phyloP scores from a whole-genome alignment of 768 basidiomycete species.

The Saitozyma podzolica region DNA sequence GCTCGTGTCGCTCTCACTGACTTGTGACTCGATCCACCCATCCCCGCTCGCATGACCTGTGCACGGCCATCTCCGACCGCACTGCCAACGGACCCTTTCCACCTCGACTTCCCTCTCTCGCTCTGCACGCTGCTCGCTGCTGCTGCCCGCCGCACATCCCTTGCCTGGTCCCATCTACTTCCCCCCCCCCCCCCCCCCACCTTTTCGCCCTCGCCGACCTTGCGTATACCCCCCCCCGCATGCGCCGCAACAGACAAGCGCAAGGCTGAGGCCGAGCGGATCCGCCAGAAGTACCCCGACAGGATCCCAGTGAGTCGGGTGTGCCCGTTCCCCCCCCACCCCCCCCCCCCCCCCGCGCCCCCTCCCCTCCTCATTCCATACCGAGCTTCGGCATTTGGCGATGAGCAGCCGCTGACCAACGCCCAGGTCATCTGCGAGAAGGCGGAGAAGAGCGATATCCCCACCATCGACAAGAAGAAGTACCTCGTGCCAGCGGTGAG shows the following conservation, averaged over 20 bases:
- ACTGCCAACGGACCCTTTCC: neutral
- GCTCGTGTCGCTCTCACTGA: neutral
- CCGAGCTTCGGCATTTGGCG: neutral
- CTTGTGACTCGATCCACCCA: neutral
- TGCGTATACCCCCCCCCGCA: too few relatives aligned
- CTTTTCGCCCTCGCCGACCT: neutral
- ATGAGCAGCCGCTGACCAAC: conserved; percentile 2
- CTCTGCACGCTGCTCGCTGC: too few relatives aligned
- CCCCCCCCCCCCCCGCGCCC: too few relatives aligned
- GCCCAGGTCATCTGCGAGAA: conserved; percentile 99
- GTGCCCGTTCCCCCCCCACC: too few relatives aligned
- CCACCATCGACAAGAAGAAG: conserved; percentile 99
- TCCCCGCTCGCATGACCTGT: neutral
- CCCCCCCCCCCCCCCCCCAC: neutral
- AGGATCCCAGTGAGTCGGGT: conserved; percentile 80
- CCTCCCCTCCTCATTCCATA: neutral
- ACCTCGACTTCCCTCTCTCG: neutral
- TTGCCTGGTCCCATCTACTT: neutral
- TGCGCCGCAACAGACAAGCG: conserved; percentile 74
- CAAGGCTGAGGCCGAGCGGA: conserved; percentile 98
- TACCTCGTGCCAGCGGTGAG: conserved; percentile 95
- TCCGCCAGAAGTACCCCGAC: conserved; percentile 97
- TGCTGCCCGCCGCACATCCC: neutral
- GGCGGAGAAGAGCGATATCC: conserved; percentile 96
- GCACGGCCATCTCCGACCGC: conserved; percentile 1